Conservation (phyloP, 768 basidiomycete species). For the Hygrophorus pudorinus region DNA sequence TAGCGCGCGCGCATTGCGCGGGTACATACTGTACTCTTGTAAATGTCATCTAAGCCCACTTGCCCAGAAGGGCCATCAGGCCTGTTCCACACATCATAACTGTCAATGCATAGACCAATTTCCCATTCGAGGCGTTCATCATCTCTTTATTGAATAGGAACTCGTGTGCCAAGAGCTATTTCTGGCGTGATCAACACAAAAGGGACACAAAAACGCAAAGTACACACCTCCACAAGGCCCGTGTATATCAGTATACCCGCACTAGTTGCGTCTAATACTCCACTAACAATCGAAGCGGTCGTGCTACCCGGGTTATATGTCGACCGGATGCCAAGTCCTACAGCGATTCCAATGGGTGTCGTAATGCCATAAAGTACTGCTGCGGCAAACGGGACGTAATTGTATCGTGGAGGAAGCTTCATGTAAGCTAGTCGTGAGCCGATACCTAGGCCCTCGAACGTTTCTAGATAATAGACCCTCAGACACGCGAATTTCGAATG, state of each 20-base stretch:
- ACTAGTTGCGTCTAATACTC: conserved; percentile 76
- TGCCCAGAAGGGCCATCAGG: conserved; percentile 85
- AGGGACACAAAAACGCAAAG: not conserved
- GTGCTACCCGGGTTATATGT: conserved; percentile 77
- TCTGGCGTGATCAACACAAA: not conserved
- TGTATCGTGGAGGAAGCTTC: conserved; percentile 42
- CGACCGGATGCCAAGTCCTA: conserved; percentile 63
- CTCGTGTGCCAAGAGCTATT: conserved; percentile 85
- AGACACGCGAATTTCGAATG: not conserved
- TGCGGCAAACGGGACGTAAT: conserved; percentile 46
- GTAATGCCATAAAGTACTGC: conserved; percentile 64
- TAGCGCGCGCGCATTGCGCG: too few species aligned
- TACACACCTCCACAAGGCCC: conserved; percentile 67
- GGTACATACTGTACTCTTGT: too few species aligned
- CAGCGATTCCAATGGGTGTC: conserved; percentile 84
- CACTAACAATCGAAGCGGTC: conserved; percentile 73
- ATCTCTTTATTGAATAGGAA: conserved; percentile 87
- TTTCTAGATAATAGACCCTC: conserved; percentile 40
- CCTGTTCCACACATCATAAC: conserved; percentile 78
- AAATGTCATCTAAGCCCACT: conserved; percentile 77
- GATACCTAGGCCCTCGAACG: conserved; percentile 89
- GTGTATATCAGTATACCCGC: conserved; percentile 86
- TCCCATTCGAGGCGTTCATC: conserved; percentile 54
- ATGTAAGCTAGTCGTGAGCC: conserved; percentile 84
- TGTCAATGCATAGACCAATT: conserved; percentile 62